phyloP scores from a whole-genome alignment of 1,284 basidiomycete species.

The Xerocomus nothofagi region DNA sequence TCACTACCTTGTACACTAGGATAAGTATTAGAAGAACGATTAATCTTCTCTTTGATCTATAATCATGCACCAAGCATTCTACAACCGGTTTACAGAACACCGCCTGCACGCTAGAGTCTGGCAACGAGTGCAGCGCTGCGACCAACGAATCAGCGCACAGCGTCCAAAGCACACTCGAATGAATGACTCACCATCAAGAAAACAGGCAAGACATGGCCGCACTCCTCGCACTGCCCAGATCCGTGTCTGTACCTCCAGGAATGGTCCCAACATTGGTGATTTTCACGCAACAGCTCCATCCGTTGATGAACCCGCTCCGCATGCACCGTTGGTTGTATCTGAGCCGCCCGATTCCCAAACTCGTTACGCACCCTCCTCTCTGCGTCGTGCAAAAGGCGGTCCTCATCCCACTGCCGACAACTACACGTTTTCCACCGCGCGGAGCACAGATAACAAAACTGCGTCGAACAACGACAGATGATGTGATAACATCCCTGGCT shows the following conservation, averaged over 20 bases:
- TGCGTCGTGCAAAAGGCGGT: slow-evolving; percentile 33
- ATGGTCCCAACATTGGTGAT: slow-evolving; percentile 35
- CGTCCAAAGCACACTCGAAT: not conserved
- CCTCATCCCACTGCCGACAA: slow-evolving; percentile 44
- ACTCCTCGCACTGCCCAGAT: slow-evolving; percentile 35
- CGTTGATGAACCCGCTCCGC: slow-evolving; percentile 17
- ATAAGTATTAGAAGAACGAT: not conserved
- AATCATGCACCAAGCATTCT: not conserved
- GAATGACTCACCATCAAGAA: slow-evolving; percentile 36
- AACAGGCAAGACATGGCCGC: slow-evolving; percentile 21
- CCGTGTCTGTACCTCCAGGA: slow-evolving; percentile 33
- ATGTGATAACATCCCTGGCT: slow-evolving; percentile 45
- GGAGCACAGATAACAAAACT: slow-evolving; percentile 48
- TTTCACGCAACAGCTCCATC: slow-evolving; percentile 24
- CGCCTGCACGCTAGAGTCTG: slow-evolving; percentile 32
- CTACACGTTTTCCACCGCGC: slow-evolving; percentile 41
- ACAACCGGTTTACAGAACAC: slow-evolving; percentile 33
- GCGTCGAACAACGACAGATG: slow-evolving; percentile 42
- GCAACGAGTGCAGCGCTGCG: slow-evolving; percentile 36
- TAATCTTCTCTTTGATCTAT: not conserved
- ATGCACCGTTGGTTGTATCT: slow-evolving; percentile 13
- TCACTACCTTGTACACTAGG: not conserved
- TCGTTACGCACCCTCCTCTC: slow-evolving; percentile 32
- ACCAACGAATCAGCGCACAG: not conserved
- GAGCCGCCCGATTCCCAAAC: slow-evolving; percentile 17